phyloP scores from a whole-genome alignment of 495 filamentous ascomycete species.

The Jackrogersella minutella region DNA sequence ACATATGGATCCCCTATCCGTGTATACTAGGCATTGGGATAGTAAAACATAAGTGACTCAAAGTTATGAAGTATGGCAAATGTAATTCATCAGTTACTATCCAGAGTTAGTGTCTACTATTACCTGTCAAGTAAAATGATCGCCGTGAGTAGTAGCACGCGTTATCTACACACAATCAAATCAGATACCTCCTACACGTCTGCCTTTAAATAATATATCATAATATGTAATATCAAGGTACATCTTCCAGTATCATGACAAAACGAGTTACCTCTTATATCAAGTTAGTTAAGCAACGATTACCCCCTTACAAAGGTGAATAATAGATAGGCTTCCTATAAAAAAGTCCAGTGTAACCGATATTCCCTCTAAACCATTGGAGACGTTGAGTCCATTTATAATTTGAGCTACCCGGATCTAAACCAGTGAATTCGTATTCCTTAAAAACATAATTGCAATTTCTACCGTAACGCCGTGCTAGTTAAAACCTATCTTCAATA shows the following conservation, averaged over 20 bases:
- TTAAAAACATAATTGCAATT: not conserved
- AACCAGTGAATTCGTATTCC: constrained; percentile 14
- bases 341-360: not conserved
- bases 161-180: too few relatives aligned
- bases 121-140: too few relatives aligned
- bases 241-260: too few relatives aligned
- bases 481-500: not conserved
- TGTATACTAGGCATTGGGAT: not conserved
- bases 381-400: constrained; percentile 39
- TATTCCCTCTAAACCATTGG: constrained; percentile 12
- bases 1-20: not conserved
- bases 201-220: not conserved
- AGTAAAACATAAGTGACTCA: too few relatives aligned
- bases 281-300: not conserved
- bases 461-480: constrained; percentile 32
- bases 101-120: too few relatives aligned
- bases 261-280: not conserved
- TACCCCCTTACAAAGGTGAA: not conserved
- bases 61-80: too few relatives aligned
- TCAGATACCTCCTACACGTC: too few relatives aligned
- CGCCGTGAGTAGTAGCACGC: too few relatives aligned
- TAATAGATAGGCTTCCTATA: not conserved
- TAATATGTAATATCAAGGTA: not conserved
- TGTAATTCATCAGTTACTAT: too few relatives aligned
- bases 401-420: constrained; percentile 8